These are phyloP conservation scores for Verticillium tricorpus DNA, from an alignment of 2,329 filamentous ascomycete genomes.

Conservation along the genomic window DNA sequence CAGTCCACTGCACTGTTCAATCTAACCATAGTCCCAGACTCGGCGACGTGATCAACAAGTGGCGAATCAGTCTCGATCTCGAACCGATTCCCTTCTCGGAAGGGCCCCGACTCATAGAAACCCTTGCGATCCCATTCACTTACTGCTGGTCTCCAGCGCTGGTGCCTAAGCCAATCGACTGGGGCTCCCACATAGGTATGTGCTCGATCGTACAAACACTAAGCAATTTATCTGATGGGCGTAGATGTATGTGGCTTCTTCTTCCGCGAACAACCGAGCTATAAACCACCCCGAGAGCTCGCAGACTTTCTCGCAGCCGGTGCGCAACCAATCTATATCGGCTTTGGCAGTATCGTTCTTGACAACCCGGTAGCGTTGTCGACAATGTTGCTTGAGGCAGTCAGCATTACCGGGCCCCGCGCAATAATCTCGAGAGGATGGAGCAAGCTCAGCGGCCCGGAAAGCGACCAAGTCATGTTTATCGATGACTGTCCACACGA, in stretches of 20 bases:
- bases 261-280: conserved; percentile 54
- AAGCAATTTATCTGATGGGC: neutral
- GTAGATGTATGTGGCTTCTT: conserved; percentile 55
- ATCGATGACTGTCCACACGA: conserved; percentile 71
- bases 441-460: conserved; percentile 60
- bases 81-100: conserved; percentile 66
- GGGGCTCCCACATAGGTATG: conserved; percentile 54
- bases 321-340: conserved; percentile 65
- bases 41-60: conserved; percentile 72
- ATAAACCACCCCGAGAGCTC: conserved; percentile 48
- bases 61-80: conserved; percentile 60
- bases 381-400: conserved; percentile 64
- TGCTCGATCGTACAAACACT: neutral
- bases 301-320: conserved; percentile 51
- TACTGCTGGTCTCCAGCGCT: conserved; percentile 73
- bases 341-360: conserved; percentile 71
- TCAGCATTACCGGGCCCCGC: conserved; percentile 59
- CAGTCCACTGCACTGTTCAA: neutral
- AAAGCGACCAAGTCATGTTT: conserved; percentile 61
- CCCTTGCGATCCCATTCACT: conserved; percentile 66
- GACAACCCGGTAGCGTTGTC: conserved; percentile 66
- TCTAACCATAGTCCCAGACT: conserved; percentile 24
- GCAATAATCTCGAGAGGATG: conserved; percentile 71
- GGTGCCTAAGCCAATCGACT: conserved; percentile 62
- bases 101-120: conserved; percentile 66